phyloP scores from a whole-genome alignment of 1,284 basidiomycete genomes.

The Boletellus dicymbophilus region DNA sequence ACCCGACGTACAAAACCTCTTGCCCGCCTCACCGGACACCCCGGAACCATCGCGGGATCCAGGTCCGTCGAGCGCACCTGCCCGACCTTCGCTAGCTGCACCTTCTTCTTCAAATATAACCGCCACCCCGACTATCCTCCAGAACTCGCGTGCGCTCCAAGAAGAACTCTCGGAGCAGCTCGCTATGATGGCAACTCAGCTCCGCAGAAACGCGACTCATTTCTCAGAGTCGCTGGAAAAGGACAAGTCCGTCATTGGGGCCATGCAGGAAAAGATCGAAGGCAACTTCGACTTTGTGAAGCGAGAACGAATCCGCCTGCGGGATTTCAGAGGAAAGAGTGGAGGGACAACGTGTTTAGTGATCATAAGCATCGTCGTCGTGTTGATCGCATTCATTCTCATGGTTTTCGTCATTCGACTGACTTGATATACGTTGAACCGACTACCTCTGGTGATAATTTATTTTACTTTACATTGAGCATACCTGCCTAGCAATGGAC shows the following conservation, averaged over 20 bases:
- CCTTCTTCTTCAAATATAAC: constrained; percentile 38
- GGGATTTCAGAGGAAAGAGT: constrained; percentile 67
- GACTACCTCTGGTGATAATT: constrained; percentile 1
- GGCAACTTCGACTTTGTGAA: constrained; percentile 71
- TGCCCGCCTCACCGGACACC: constrained; percentile 17
- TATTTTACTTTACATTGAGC: constrained; percentile 3
- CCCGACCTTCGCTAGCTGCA: constrained; percentile 22
- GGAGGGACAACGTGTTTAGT: constrained; percentile 72
- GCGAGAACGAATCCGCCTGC: constrained; percentile 61
- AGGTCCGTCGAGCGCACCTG: constrained; percentile 20
- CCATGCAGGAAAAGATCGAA: constrained; percentile 67
- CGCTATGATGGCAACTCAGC: constrained; percentile 75
- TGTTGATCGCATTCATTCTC: constrained; percentile 62
- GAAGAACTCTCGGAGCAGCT: constrained; percentile 75
- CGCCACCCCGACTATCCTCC: constrained; percentile 47
- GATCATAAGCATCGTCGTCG: constrained; percentile 58
- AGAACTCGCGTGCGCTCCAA: constrained; percentile 63
- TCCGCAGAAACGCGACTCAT: constrained; percentile 71
- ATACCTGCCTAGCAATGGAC: too few relatives aligned
- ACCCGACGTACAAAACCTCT: constrained; percentile 14
- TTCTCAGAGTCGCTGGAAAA: constrained; percentile 66
- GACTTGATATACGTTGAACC: constrained; percentile 36
- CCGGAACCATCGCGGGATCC: background rate
- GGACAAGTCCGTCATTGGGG: constrained; percentile 63
- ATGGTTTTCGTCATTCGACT: constrained; percentile 76